These are phyloP conservation scores for Colletotrichum viniferum DNA, from an alignment of 2,329 filamentous ascomycete species.

Conservation along the genomic window DNA sequence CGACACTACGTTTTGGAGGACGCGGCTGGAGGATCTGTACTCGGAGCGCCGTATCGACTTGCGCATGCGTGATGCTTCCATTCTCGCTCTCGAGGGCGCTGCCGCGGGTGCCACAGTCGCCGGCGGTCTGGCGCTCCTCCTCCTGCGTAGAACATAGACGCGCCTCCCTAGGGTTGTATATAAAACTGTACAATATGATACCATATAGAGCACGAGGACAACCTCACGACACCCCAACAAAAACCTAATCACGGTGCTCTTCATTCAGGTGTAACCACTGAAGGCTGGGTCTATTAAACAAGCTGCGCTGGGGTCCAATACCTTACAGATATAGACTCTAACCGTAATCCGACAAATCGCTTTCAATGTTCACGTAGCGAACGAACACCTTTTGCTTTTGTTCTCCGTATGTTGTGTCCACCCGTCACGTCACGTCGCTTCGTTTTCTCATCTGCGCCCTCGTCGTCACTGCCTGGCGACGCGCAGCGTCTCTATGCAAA, in stretches of 20 bases:
- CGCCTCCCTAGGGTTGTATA: slow-evolving; percentile 20
- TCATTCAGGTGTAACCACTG: not conserved
- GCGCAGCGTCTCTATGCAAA: not conserved
- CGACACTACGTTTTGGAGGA: slow-evolving; percentile 42
- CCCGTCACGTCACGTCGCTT: not conserved
- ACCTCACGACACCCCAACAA: not conserved
- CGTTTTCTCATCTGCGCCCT: not conserved
- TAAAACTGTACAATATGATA: slow-evolving; percentile 21
- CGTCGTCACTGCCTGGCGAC: not conserved
- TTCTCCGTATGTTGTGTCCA: slow-evolving; percentile 2
- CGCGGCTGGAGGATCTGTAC: slow-evolving; percentile 60
- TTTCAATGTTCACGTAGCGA: slow-evolving; percentile 11
- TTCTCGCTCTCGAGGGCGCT: slow-evolving; percentile 71
- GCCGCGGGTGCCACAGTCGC: slow-evolving; percentile 68
- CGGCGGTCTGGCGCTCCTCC: slow-evolving; percentile 55
- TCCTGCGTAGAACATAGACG: slow-evolving; percentile 41
- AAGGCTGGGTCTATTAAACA: slow-evolving; percentile 19
- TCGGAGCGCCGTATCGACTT: slow-evolving; percentile 69
- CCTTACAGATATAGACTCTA: slow-evolving; percentile 4
- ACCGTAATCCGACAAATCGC: not conserved
- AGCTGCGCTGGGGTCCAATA: not conserved
- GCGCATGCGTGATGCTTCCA: slow-evolving; percentile 72
- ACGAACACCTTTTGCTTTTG: slow-evolving; percentile 4
- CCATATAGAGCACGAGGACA: slow-evolving; percentile 16
- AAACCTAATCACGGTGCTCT: not conserved